Evolutionary conservation across 2,329 filamentous ascomycete genomes (phyloP), one percentile per base, ranked within the genome.

Genomic region (Trichoderma gracile): DNA sequence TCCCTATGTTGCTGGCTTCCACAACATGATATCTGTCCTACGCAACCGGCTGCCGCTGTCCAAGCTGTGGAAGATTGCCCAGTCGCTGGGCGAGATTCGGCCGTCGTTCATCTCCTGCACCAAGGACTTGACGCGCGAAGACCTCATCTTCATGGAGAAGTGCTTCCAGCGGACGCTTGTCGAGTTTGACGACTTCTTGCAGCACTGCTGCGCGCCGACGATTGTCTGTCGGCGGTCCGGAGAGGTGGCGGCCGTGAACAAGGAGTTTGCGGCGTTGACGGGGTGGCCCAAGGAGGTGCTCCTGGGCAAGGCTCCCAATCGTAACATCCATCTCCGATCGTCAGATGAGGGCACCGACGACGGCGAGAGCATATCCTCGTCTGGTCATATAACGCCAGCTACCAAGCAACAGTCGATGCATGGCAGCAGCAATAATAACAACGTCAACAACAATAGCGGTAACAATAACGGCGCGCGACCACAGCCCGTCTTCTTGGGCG

Each of bases 71-170:
- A 87, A 89, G 65, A 96, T 97, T 69, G 93, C 92, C 65, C 92
- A 93, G 78, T 90, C 93, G 0, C 84, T 99, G 59, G 90, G 92
- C 7, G 92, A 90, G 50, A 96, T 97, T 70, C 89, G 95, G 8
- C 94, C 95, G 1, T 95, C 93, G 0, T 95, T 99, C 74, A 94
- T 98, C 68, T 89, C 93, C 12, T 96, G 92, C 67, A 96, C 92
- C 21, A 91, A 91, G 72, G 93, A 92, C n/a, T 81, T 98, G 66
- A 93, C 92, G 68, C 83, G 89, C 19, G 89, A 95, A 71, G 95
- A 99, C 76, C 81, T 98, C 30, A 88, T 99, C 23, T 97, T 98
- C 76, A 97, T 97, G 90, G 95, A 99, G 76, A 96, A 96, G 78
- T 96, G 91, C 72, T 92, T 98, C 73, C 95, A 99, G 77, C 87